Conservation (phyloP, 1,284 basidiomycete genomes). For the Cryptococcus sp. region DNA sequence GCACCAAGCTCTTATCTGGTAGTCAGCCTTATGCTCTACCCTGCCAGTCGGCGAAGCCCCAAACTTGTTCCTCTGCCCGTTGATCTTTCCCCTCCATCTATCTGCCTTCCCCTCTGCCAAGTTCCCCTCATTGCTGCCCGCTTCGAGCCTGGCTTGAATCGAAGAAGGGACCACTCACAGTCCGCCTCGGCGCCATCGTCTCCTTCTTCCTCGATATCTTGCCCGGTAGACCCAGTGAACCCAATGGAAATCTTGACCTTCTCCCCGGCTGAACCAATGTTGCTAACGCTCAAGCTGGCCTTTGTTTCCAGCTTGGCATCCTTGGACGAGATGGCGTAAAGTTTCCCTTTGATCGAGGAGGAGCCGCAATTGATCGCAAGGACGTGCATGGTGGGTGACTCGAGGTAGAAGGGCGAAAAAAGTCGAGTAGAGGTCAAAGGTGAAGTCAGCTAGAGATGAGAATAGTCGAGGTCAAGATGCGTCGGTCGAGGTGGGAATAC, state of each 20-base stretch:
- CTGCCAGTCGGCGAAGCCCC: no score
- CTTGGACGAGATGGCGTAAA: conserved; percentile 30
- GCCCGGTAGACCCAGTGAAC: conserved; percentile 14
- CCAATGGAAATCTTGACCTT: conserved; percentile 39
- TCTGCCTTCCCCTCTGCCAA: no score
- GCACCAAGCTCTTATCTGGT: conserved; percentile 38
- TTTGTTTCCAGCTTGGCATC: conserved; percentile 13
- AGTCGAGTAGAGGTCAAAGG: no score
- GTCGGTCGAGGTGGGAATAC: no score
- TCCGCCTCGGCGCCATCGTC: conserved; percentile 35
- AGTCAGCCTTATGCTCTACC: conserved; percentile 7
- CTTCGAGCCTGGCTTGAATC: background rate
- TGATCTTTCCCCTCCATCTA: background rate
- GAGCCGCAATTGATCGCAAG: conserved; percentile 49
- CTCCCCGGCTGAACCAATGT: conserved; percentile 43
- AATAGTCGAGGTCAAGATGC: no score
- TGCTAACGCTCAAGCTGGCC: conserved; percentile 35
- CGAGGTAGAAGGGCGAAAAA: background rate
- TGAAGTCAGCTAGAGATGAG: no score
- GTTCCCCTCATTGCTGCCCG: no score
- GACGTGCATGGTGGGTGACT: conserved; percentile 22
- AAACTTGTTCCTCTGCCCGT: no score
- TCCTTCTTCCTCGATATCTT: conserved; percentile 33
- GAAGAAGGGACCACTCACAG: conserved; percentile 24
- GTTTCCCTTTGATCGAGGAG: conserved; percentile 48